These are phyloP conservation scores for Lumnitzera littorea DNA, from an alignment of 345 rosid species.

Conservation along the genomic window DNA sequence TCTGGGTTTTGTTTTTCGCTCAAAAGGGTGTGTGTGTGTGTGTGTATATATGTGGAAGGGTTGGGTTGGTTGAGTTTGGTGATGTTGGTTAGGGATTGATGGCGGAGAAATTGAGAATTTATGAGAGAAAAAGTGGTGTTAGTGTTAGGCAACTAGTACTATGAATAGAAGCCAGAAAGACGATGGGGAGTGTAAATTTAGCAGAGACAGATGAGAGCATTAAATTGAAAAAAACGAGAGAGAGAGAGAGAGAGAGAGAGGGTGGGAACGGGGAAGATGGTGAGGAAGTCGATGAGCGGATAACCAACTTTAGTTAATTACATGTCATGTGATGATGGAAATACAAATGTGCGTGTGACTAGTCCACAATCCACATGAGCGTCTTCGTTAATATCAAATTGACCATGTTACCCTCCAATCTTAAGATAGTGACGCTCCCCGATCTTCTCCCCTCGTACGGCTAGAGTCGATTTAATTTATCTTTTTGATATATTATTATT, in stretches of 20 bases:
- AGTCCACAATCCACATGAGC: too few species aligned
- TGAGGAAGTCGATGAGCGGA: slow-evolving; percentile 54
- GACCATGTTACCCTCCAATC: too few species aligned
- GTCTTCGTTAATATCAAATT: too few species aligned
- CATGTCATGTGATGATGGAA: background rate
- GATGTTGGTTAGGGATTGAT: background rate
- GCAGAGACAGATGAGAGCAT: background rate
- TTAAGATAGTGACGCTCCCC: too few species aligned
- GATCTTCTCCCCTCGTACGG: too few species aligned
- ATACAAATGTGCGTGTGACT: too few species aligned
- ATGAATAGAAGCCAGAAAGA: background rate
- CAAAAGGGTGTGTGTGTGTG: slow-evolving; percentile 11
- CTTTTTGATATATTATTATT: too few species aligned
- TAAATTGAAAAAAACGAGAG: background rate
- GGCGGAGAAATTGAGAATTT: background rate
- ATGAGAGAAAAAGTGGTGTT: slow-evolving; percentile 4
- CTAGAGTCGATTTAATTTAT: too few species aligned
- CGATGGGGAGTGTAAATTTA: background rate
- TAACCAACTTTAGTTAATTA: slow-evolving; percentile 49
- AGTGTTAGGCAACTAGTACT: background rate
- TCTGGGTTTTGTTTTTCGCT: background rate
- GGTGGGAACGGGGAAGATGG: slow-evolving; percentile 22
- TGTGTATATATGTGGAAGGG: background rate
- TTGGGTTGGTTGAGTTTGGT: background rate
- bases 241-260: background rate